Percentiles rank a stretch among this genome's conserved stretches.
phyloP scores from a whole-genome alignment of 2,329 filamentous ascomycete genomes.

The Pestalotiopsis sp. region DNA sequence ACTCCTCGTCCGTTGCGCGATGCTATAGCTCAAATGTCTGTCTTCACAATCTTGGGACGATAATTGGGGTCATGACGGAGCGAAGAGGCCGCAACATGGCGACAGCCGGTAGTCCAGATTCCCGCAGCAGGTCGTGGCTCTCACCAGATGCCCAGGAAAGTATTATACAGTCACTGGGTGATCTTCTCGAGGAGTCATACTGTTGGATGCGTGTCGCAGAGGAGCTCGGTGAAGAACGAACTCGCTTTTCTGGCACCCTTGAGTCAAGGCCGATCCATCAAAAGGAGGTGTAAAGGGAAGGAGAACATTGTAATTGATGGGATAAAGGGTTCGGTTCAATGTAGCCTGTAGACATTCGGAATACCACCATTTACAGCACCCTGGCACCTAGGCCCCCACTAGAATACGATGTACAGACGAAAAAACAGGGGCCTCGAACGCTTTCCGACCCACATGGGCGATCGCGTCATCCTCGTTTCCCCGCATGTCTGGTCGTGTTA shows the following conservation, averaged over 20 bases:
- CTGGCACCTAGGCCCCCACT: neutral
- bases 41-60: neutral
- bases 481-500: neutral
- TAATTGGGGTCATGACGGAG: neutral
- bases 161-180: neutral
- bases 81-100: neutral
- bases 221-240: too few species aligned
- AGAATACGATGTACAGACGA: neutral
- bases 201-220: too few species aligned
- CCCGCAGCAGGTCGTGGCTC: neutral
- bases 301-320: neutral
- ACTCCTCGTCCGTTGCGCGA: neutral
- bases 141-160: neutral
- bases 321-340: neutral
- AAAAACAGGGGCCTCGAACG: neutral
- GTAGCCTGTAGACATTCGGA: neutral
- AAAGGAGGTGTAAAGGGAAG: neutral
- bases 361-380: neutral
- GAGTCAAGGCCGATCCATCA: too few species aligned
- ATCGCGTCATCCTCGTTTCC: neutral
- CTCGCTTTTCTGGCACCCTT: too few species aligned
- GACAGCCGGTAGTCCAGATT: neutral
- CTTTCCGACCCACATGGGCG: neutral
- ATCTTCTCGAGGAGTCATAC: too few species aligned
- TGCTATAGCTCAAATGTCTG: neutral